Evolutionary conservation across 2,329 filamentous ascomycete genomes (phyloP), one percentile per base, ranked within the genome.

Genomic region (Blastomyces silverae): DNA sequence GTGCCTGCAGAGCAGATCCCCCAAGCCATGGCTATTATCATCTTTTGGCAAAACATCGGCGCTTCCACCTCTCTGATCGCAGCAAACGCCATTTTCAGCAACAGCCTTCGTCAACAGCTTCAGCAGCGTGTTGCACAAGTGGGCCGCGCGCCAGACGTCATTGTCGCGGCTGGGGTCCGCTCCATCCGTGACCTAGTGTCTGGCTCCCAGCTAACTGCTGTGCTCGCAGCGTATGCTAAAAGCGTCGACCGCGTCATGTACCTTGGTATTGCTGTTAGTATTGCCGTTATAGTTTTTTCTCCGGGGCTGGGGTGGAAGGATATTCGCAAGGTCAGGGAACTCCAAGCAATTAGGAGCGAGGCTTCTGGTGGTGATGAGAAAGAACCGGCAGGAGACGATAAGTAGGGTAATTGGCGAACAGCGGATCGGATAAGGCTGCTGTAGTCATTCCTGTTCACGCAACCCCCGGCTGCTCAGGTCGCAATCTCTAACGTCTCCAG

Each of bases 1-100:
- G 70, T 74, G 7, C 31, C 69, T 10, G 37, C 68, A 4, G 62
- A 64, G 20, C 69, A 73, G 58, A 72, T 74, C 60, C 58, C 73
- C 25, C 64, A 66, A 2, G 73, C 68, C 52, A 73, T 73, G 70
- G 68, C 71, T 6, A 69, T 74, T 57, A 57, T 74, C 22, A 71
- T 73, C 22, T 74, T 73, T 59, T 66, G 65, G 56, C 76, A 78
- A 63, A 76, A 75, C 61, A 69, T 79, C 3, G 70, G 73, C 20
- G 71, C 64, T 2, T 70, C 77, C 0, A 68, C 73, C 7, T 73
- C 69, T 50, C 67, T 75, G 17, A 69, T 74, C 4, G 66, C 74
- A 10, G 72, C 71, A 31, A 72, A 73, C 31, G 67, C 70, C 55
- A 72, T 72, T 37, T 73, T 72, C 62, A 70, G 62, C 62, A 73